Base-by-base conservation (phyloP, 805 yeast species). In the Ogataea angusta region DNA sequence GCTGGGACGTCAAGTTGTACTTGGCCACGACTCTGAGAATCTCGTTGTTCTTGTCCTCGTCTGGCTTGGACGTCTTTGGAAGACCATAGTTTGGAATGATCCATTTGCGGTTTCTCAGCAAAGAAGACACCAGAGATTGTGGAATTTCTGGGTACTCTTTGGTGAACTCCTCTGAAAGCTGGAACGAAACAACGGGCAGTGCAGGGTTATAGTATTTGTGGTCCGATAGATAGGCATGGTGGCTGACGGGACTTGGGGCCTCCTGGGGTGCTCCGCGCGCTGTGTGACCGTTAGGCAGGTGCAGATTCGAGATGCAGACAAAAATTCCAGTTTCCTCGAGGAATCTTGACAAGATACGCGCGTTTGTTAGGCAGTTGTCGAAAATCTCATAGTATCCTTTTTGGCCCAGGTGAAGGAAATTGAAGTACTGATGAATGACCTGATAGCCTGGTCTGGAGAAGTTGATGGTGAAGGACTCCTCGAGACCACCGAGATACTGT, bases 391-490 rank as follows among this genome's bases (percentile, higher is more conserved):
- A 61, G 68, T 74, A 89, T n/a, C 97, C 97, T 24, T 72, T 72
- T 45, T 60, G 64, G 6, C 96, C 97, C 25, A 80, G 68, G 29
- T 77, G 69, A 52, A 89, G 65, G 53, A 89, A 80, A 62, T 85
- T 84, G 71, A 68, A 88, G 70, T 89, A 90, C 66, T 89, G 96
- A 57, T 83, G 88, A 47, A 89, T 71, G 23, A 90, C 90, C 44
- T 90, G 95, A 75, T 78, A 85, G 1, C 96, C 96, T 6, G 97
- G 93, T 60, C 96, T 79, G 6, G 95, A 85, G 64, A 89, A 89
- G 67, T 89, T 89, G 60, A 89, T 73, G 27, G 81, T 86, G 68
- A 79, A 90, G 18, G 93, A 82, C 62, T 84, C 91, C 63, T 89
- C 96, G 5, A 81, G 73, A 16, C 95, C 95, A 24, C 97, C 97